Evolutionary conservation across 805 yeast species (phyloP).

Genomic region (Wickerhamomyces queroliae): DNA sequence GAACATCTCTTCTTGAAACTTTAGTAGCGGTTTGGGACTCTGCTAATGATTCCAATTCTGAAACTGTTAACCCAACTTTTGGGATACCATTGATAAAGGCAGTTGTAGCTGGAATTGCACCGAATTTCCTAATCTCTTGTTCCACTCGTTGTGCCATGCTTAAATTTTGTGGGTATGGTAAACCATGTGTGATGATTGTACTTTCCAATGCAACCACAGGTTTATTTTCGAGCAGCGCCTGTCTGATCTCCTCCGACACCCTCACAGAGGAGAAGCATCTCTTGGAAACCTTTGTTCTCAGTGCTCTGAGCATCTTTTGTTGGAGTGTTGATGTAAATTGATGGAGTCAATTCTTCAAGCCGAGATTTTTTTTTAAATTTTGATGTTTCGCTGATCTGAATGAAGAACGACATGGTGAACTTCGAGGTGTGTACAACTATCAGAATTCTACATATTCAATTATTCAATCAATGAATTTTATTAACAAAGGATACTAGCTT

Average conservation of each 20-base stretch:
- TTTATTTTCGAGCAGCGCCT: constrained; percentile 47
- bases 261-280: constrained; percentile 11
- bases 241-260: constrained; percentile 44
- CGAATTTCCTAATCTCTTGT: constrained; percentile 45
- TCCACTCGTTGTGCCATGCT: constrained; percentile 72
- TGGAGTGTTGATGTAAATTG: too few species aligned
- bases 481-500: too few species aligned
- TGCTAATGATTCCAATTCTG: constrained; percentile 45
- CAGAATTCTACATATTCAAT: too few species aligned
- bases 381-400: too few species aligned
- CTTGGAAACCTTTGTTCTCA: background rate
- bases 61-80: constrained; percentile 51
- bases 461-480: too few species aligned
- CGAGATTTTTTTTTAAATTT: too few species aligned
- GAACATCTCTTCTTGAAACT: constrained; percentile 77
- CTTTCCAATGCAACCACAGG: constrained; percentile 85
- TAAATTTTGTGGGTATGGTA: constrained; percentile 74
- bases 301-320: too few species aligned
- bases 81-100: constrained; percentile 74
- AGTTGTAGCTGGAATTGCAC: constrained; percentile 81
- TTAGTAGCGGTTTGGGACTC: constrained; percentile 37
- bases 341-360: too few species aligned
- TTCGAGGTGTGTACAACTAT: too few species aligned
- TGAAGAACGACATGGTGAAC: too few species aligned
- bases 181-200: constrained; percentile 85